Evolutionary conservation across 352 stramenopile species (phyloP), one percentile per base, ranked within the genome.

Genomic region (Phytophthora syringae): DNA sequence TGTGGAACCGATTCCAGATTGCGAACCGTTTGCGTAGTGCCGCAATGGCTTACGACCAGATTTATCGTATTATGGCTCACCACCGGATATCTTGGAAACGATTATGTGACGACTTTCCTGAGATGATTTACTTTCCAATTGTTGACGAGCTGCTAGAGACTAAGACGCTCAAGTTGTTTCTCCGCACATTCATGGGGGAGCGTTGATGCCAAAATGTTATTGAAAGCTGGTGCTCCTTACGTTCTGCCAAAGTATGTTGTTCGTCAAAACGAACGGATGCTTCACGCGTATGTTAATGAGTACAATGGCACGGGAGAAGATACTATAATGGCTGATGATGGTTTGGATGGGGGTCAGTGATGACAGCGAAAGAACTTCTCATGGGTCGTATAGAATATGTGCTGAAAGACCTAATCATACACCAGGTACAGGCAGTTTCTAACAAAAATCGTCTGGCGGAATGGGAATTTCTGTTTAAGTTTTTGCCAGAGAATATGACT

Each of bases 391-490:
- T 90, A 22, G 76, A 82, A n/a, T 76, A 76, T 47, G 70, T 88
- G 32, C 49, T 90, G 24, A 88, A 84, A 56, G 82, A 89, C 55
- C 28, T 90, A 13, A 79, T 90, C 20, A 88, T 90, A 27, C 74
- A 88, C 49, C 82, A 90, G 37, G 72, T 88, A 16, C 66, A 86
- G 66, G 53, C 58, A 49, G 62, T 76, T 1, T 76, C 80, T 12
- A 89, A 85, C 62, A 57, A 79, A 11, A 82, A 82, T 21, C 69
- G 76, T 9, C 21, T 89, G 5, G 77, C 74, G 18, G 80, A 89
- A 63, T 90, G 77, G 80, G 82, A 90, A 30, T 93, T 93, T 60
- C 62, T 93, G 42, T 78, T 91, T 44, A 80, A 82, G 50, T 88
- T 88, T 28, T 60, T 91, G 30, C 80, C 78, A 12, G 76, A 88